Base-by-base conservation (phyloP, 2,329 filamentous ascomycete species). In the Hypoxylon sp. region DNA sequence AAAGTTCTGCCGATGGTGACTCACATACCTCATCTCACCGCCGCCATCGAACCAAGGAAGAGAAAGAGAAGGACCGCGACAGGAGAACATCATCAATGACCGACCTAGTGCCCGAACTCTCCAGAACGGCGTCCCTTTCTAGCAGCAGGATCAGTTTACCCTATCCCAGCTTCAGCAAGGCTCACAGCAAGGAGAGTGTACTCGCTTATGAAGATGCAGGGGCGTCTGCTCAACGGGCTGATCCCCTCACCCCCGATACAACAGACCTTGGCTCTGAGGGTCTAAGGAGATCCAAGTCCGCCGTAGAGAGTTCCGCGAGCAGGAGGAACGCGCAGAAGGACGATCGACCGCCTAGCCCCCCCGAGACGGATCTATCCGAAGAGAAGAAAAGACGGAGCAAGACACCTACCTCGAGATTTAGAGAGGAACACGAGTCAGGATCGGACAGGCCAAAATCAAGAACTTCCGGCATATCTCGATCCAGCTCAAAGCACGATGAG, bases 181-280 rank as follows among this genome's bases (percentile, higher is more conserved):
- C 92, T 11, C 93, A 97, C 80, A 97, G 94, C 84, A 96, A 94
- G 80, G 95, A 98, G 82, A 89, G 90, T 49, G 88, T 97, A 60
- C 86, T 89, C 71, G 90, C 89, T 77, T 84, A 84, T 58, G 87
- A 90, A 50, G 85, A 88, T 59, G 72, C 87, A 44, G 69, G 44
- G 14, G 42, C 54, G 44, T 77, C 76, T 69, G 80, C 61, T 60
- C 67, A 68, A 65, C 50, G 75, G 70, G 53, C 72, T 68, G 85
- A 89, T 61, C 86, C 86, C 1, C 79, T 85, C 54, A 94, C 92
- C 1, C 92, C 92, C 17, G 91, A 94, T 68, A 85, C 91, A 22
- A 94, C 91, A 22, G 91, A 94, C 76, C 74, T 92, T 22, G 89
- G 89, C 57, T 83, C 84, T 22, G 83, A 82, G 60, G 83, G 85